Percentiles rank a stretch among this genome's conserved stretches.
phyloP scores from a whole-genome alignment of 2,329 filamentous ascomycete species.

The Juglanconis sp. region DNA sequence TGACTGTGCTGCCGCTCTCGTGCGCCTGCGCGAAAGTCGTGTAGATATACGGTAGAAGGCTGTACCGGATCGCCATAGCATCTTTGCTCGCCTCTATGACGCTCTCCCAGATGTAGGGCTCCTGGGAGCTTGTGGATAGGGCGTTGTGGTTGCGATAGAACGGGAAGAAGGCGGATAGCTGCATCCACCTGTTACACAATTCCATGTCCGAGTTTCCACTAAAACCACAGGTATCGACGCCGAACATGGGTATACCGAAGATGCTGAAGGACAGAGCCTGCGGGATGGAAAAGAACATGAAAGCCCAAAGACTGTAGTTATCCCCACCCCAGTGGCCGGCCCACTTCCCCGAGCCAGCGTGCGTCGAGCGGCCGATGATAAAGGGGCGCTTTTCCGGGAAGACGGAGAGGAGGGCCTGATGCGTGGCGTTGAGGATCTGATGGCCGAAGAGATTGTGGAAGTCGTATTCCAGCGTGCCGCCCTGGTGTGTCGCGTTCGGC shows the following conservation, averaged over 20 bases:
- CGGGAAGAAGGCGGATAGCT: constrained; percentile 64
- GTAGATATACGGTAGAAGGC: constrained; percentile 72
- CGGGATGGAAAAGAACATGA: constrained; percentile 74
- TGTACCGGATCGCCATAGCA: constrained; percentile 69
- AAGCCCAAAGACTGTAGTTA: constrained; percentile 67
- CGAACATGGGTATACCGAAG: constrained; percentile 76
- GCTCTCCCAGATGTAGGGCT: constrained; percentile 67
- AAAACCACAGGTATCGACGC: constrained; percentile 69
- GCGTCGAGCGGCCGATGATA: constrained; percentile 78
- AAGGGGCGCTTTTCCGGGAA: constrained; percentile 71
- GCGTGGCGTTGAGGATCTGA: constrained; percentile 74
- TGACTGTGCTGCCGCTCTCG: constrained; percentile 63
- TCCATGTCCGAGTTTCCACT: constrained; percentile 64
- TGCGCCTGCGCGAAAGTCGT: constrained; percentile 68
- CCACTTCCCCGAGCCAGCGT: constrained; percentile 71
- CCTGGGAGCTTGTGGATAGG: constrained; percentile 59
- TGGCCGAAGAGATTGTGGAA: constrained; percentile 76
- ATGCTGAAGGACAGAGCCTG: constrained; percentile 73
- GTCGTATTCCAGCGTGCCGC: constrained; percentile 70
- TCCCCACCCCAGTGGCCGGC: constrained; percentile 83
- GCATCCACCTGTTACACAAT: constrained; percentile 65
- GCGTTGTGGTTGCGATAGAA: constrained; percentile 77
- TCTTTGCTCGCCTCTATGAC: constrained; percentile 62
- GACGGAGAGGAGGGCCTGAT: constrained; percentile 63
- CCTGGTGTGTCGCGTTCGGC: constrained; percentile 73